These are phyloP conservation scores for Pichia thaimueangensis DNA, from an alignment of 805 yeast species.

Conservation along the genomic window DNA sequence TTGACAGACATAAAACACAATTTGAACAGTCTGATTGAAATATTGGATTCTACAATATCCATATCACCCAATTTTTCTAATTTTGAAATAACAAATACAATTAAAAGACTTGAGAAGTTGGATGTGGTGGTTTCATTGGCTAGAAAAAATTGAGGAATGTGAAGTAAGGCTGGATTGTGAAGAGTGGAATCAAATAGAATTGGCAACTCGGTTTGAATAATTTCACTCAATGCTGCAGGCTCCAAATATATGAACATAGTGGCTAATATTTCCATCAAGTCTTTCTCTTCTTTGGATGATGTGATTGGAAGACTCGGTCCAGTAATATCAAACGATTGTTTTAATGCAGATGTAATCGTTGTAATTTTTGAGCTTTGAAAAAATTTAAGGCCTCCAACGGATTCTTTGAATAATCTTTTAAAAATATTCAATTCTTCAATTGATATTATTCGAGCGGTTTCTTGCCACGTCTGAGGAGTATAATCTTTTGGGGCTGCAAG, in stretches of 20 bases:
- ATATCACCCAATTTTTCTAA: conserved; percentile 75
- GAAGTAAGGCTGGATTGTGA: conserved; percentile 77
- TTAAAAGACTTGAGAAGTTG: conserved; percentile 78
- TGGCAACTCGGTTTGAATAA: conserved; percentile 73
- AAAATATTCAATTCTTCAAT: conserved; percentile 78
- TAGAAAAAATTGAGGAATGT: conserved; percentile 87
- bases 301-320: conserved; percentile 82
- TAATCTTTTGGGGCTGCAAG: conserved; percentile 65
- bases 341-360: conserved; percentile 27
- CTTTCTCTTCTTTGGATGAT: conserved; percentile 89
- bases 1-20: conserved; percentile 94
- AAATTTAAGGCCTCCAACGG: conserved; percentile 71
- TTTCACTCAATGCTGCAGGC: conserved; percentile 92
- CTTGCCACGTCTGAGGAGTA: conserved; percentile 65
- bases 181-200: conserved; percentile 73
- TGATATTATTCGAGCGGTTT: conserved; percentile 75
- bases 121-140: conserved; percentile 94
- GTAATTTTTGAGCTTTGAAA: conserved; percentile 56
- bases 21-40: conserved; percentile 80
- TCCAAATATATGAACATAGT: conserved; percentile 91
- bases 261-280: conserved; percentile 91
- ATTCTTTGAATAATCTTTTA: conserved; percentile 73
- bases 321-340: conserved; percentile 50
- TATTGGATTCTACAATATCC: conserved; percentile 69
- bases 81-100: conserved; percentile 67